Evolutionary conservation across 306 rosid genomes (phyloP), one percentile per base, ranked within the genome.

Genomic region (Sicyos baderoa): DNA sequence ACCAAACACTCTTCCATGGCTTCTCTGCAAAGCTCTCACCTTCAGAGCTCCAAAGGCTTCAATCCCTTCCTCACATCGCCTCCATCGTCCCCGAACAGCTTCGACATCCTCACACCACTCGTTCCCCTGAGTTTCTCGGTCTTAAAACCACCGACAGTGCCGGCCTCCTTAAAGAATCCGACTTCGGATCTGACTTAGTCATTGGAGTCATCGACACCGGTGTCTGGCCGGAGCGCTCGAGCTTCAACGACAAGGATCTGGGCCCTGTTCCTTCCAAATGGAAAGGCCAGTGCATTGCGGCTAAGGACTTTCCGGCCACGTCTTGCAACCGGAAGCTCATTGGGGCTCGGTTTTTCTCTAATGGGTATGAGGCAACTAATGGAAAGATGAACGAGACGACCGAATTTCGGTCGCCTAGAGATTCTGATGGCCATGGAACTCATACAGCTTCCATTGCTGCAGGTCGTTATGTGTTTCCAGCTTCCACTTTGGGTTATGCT

Each of bases 201-300:
- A 86, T 91, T 11, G 97, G 96, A 7, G 96, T 91, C 6, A 82
- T 91, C 37, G 97, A 91, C 57, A 91, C 97, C 3, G 97, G 97
- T 9, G 82, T 91, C 54, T 88, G 89, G 91, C 96, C 97, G 6
- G 96, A 88, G 83, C 64, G 91, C 12, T 75, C 85, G 58, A 88
- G 96, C 74, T 91, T 91, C 82, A 76, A 82, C 47, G 91, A 88
- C 79, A 83, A 72, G 3, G 86, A 81, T 44, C 83, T 91, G 9
- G 87, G 82, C 0, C 95, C 96, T 0, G 18, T 85, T 14, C 97
- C 97, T 1, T 10, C 91, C 44, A 89, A 82, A 56, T 91, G 97
- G 97, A 91, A 85, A 22, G 97, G 97, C 0, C 74, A 70, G 32
- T 91, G 97, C 25, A 64, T 86, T 0, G 76, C 84, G 23, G 86